Evolutionary conservation across 208 protist genomes (phyloP).

Genomic region (Leishmania tropica): DNA sequence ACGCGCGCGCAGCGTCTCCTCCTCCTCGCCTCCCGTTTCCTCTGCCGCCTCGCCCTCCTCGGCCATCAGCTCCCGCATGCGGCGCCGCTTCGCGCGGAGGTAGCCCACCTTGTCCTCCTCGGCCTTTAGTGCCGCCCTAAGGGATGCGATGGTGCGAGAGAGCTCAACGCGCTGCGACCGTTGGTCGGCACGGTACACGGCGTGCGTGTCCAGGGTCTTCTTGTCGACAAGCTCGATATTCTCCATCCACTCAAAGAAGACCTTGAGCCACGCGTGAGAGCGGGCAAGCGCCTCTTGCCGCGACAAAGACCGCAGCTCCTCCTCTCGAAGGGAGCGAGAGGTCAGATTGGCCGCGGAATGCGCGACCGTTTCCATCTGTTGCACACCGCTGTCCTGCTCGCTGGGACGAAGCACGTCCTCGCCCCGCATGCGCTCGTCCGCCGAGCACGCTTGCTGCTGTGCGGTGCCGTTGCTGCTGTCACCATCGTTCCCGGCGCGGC

Average conservation of each 20-base stretch:
- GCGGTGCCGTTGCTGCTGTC: not conserved
- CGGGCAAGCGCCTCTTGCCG: constrained; percentile 68
- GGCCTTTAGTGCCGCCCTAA: constrained; percentile 45
- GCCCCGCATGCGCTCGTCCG: constrained; percentile 15
- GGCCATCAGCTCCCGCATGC: constrained; percentile 74
- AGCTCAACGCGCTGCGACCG: constrained; percentile 85
- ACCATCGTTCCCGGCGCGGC: not conserved
- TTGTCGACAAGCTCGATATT: constrained; percentile 67
- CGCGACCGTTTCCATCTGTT: not conserved
- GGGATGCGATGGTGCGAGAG: constrained; percentile 48
- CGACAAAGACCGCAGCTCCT: constrained; percentile 34
- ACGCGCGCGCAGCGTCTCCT: constrained; percentile 75
- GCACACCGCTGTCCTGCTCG: constrained; percentile 2
- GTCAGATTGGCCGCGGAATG: not conserved
- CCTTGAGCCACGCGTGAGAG: constrained; percentile 69
- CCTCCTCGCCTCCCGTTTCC: constrained; percentile 77
- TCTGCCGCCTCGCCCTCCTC: constrained; percentile 59
- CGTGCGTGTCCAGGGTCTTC: constrained; percentile 70
- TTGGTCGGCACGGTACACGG: constrained; percentile 56
- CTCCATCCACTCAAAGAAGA: constrained; percentile 84
- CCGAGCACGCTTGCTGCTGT: constrained; percentile 1
- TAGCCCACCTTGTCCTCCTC: constrained; percentile 70
- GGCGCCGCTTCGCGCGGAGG: constrained; percentile 62
- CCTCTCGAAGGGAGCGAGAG: constrained; percentile 15
- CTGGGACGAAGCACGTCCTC: constrained; percentile 16